phyloP scores from a whole-genome alignment of 1,139 yeast genomes.

The Saccharomyces hybrid region DNA sequence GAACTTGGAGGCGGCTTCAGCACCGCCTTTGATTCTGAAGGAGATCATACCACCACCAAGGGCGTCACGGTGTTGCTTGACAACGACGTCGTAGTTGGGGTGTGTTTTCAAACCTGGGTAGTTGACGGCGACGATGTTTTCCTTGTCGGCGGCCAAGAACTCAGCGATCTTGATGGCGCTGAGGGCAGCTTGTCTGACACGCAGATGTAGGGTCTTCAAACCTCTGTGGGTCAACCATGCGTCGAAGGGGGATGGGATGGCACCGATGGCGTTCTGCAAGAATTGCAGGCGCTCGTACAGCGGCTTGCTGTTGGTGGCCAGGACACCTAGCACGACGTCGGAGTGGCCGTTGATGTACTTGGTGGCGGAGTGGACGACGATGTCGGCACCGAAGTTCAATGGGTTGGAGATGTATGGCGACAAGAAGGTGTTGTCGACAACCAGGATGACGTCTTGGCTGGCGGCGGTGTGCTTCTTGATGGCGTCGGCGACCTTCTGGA shows the following conservation, averaged over 20 bases:
- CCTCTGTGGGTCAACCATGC: constrained; percentile 93
- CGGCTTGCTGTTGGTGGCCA: constrained; percentile 58
- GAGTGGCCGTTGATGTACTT: constrained; percentile 90
- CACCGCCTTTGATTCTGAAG: constrained; percentile 79
- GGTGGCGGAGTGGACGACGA: constrained; percentile 83
- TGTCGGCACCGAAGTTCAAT: constrained; percentile 72
- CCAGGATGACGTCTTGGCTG: constrained; percentile 49
- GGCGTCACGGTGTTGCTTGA: constrained; percentile 72
- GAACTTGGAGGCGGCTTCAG: constrained; percentile 65
- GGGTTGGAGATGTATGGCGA: constrained; percentile 92
- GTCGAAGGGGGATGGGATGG: constrained; percentile 84
- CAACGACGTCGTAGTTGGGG: constrained; percentile 54
- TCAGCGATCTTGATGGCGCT: constrained; percentile 70
- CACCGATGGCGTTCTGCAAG: constrained; percentile 83
- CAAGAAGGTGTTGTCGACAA: constrained; percentile 89
- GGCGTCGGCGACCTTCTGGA: constrained; percentile 48
- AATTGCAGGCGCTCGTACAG: constrained; percentile 62
- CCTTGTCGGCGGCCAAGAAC: constrained; percentile 42
- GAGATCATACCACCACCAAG: constrained; percentile 92
- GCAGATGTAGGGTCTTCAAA: constrained; percentile 74
- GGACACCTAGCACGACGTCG: constrained; percentile 82
- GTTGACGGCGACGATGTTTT: constrained; percentile 53
- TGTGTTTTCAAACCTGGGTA: constrained; percentile 76
- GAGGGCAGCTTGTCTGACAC: constrained; percentile 62
- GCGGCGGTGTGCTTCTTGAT: constrained; percentile 36